Base-by-base conservation (phyloP, 345 rosid species). In the Alliaria petiolata region DNA sequence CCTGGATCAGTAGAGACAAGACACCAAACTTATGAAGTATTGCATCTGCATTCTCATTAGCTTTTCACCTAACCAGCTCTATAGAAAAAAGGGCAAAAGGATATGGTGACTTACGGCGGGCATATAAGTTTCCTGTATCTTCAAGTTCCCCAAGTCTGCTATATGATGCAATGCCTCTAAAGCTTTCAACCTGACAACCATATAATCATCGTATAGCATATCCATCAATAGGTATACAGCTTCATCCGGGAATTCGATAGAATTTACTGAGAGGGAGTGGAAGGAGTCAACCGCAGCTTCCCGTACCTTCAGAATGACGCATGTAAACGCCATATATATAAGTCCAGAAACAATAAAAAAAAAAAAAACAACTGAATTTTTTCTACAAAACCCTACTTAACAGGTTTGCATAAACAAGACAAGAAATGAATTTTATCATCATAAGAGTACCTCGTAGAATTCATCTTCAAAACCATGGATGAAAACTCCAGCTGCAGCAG, bases 391-490 rank as follows among this genome's bases (percentile, higher is more conserved):
- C 3, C 31, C 28, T 55, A 64, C 25, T 26, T 36, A 55, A 54
- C 36, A 65, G 44, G 65, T 65, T 57, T 56, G 38, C 43, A 55
- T n/a, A 40, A 8, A 50, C 40, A 75, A 25, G 52, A 51, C 5
- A 44, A 61, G 13, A 63, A 16, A 60, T 59, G 26, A 45, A 36
- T 31, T 7, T 20, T 26, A 45, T 26, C 15, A 51, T 26, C 15
- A 43, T 25, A 55, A 55, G 44, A 9, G 51, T 79, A 91, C 99
- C 96, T 89, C 89, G 52, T 77, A 68, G 76, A 81, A 91, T 67
- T 91, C 97, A 80, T 95, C 99, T 87, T 95, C 97, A 61, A 95
- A 85, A 66, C 97, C 99, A 67, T 91, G 99, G 73, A 95, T 70
- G 79, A 89, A 86, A 67, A 87, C 86, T 72, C 99, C 97, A 40